phyloP scores from a whole-genome alignment of 805 yeast genomes.

The Wickerhamiella kazuoi region DNA sequence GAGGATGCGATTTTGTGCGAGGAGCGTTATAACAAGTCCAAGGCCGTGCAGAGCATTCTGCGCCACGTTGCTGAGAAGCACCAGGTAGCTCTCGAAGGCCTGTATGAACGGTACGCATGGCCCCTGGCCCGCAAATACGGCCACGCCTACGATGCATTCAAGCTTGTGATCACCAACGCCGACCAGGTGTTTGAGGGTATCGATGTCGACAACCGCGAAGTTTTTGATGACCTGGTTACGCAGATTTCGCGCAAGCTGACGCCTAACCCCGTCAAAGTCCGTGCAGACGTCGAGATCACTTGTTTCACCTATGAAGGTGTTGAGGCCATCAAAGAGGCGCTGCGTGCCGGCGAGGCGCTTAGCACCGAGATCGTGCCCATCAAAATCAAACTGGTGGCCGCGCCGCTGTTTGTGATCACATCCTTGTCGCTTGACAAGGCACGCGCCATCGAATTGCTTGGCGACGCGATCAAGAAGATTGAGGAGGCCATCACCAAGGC shows the following conservation, averaged over 20 bases:
- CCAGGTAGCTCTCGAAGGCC: conserved; percentile 64
- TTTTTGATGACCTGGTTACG: conserved; percentile 66
- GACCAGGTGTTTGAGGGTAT: conserved; percentile 67
- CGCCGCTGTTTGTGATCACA: conserved; percentile 86
- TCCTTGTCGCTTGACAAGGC: conserved; percentile 85
- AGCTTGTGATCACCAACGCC: conserved; percentile 83
- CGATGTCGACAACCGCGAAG: conserved; percentile 43
- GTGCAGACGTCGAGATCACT: conserved; percentile 97
- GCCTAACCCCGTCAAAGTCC: conserved; percentile 92
- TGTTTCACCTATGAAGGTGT: conserved; percentile 96
- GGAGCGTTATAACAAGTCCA: conserved; percentile 89
- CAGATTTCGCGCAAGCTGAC: conserved; percentile 89
- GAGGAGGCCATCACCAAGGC: conserved; percentile 46
- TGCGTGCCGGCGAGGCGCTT: conserved; percentile 67
- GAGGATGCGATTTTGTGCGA: conserved; percentile 96
- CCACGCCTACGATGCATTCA: conserved; percentile 94
- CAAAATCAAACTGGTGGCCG: conserved; percentile 90
- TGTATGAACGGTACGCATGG: conserved; percentile 90
- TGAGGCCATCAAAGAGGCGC: conserved; percentile 84
- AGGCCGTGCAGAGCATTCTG: conserved; percentile 94
- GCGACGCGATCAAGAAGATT: conserved; percentile 63
- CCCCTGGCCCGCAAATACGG: conserved; percentile 90
- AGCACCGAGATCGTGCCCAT: conserved; percentile 75
- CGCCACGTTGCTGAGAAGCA: conserved; percentile 98
- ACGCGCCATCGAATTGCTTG: conserved; percentile 66